Evolutionary conservation across 257 asterid species (phyloP), one percentile per base, ranked within the genome.

Genomic region (Nyctanthes arbortristis): DNA sequence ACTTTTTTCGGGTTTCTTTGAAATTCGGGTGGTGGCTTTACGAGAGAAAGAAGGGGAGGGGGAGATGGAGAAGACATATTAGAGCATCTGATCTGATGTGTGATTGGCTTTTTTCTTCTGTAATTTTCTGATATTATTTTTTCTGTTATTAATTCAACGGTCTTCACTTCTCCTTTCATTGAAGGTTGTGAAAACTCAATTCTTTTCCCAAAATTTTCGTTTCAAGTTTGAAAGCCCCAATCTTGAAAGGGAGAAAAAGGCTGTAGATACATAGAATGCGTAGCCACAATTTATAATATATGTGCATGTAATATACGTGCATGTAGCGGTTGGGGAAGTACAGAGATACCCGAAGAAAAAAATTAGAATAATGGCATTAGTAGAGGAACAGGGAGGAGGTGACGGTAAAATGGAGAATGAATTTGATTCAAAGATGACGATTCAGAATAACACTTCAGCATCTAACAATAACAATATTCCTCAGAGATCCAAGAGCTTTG

Each of bases 401-500:
- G 76, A 73, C 52, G 37, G 60, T 66, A 82, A 75, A 40, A 90
- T 92, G 97, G 98, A 88, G 80, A 82, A 82, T 72, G 97, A 90
- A 67, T 86, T 90, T 81, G 96, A 90, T 81, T 83, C 97, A 14
- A 92, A 89, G 85, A 65, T 86, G 65, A 79, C 73, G 75, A 76
- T 89, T 73, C 84, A 89, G 84, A 80, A 78, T 71, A 75, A 56
- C 67, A 81, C 77, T 77, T 78, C 87, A 7, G 81, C 92, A 28
- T 71, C 79, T 4, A 63, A 64, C 25, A 71, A 78, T 69, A 56
- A 36, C 30, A 37, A 31, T 16, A 71, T 14, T 65, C 69, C 91
- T 70, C 93, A 79, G 84, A 81, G 88, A 90, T 88, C 97, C 73
- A 93, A 87, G 77, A 88, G 89, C 70, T 93, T 90, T 79, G 84